Conservation (phyloP, 768 basidiomycete species). For the Boletales sp. region DNA sequence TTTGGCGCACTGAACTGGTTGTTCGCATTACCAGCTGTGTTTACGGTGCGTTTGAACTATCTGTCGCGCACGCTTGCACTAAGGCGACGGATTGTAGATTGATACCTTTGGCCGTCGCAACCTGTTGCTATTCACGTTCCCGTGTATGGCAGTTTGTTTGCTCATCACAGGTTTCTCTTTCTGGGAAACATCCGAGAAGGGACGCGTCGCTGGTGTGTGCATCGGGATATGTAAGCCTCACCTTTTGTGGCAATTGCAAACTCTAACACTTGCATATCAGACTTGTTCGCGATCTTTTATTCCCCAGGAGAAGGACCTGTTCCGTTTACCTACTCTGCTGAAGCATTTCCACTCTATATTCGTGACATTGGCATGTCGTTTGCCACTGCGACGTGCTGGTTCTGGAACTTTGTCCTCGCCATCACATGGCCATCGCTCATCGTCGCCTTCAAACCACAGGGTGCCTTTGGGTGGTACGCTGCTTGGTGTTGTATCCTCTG, state of each 20-base stretch:
- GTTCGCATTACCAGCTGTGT: slow-evolving; percentile 65
- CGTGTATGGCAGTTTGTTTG: slow-evolving; percentile 73
- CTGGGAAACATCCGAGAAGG: slow-evolving; percentile 38
- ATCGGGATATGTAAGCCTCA: slow-evolving; percentile 42
- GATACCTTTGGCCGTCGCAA: slow-evolving; percentile 79
- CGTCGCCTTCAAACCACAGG: slow-evolving; percentile 60
- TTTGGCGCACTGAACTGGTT: slow-evolving; percentile 66
- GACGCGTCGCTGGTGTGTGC: slow-evolving; percentile 47
- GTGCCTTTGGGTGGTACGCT: slow-evolving; percentile 74
- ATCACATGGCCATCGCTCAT: slow-evolving; percentile 70
- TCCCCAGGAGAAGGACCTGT: slow-evolving; percentile 89
- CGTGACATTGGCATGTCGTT: slow-evolving; percentile 60
- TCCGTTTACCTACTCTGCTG: slow-evolving; percentile 87
- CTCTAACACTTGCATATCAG: slow-evolving; percentile 13
- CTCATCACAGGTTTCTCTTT: slow-evolving; percentile 75
- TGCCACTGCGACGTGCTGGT: slow-evolving; percentile 61
- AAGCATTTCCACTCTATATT: slow-evolving; percentile 79
- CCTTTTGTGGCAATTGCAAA: not conserved
- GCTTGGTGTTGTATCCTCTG: slow-evolving; percentile 56
- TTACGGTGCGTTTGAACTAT: slow-evolving; percentile 35
- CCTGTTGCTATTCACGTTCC: slow-evolving; percentile 73
- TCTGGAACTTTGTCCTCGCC: slow-evolving; percentile 59
- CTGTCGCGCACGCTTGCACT: slow-evolving; percentile 10
- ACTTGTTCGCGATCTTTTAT: slow-evolving; percentile 64
- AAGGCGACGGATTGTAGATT: slow-evolving; percentile 39